Evolutionary conservation across 306 rosid species (phyloP).

Genomic region (Fagus crenata): DNA sequence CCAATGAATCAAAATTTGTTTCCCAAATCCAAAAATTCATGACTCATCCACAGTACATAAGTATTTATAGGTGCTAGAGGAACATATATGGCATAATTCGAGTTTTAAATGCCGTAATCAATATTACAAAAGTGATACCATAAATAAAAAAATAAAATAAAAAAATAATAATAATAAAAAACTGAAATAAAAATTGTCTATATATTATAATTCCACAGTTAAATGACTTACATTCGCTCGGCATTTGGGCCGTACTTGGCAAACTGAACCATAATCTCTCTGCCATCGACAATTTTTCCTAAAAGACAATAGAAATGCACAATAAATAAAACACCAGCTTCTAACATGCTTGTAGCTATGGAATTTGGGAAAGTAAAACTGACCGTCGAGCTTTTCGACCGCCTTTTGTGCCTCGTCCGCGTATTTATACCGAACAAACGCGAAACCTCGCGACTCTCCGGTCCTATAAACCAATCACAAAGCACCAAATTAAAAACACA

Average conservation of each 20-base stretch:
- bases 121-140: not conserved
- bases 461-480: slow-evolving; percentile 33
- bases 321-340: not conserved
- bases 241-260: slow-evolving; percentile 89
- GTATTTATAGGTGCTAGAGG: not conserved
- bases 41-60: not conserved
- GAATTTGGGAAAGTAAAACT: slow-evolving; percentile 2
- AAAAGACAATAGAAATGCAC: not conserved
- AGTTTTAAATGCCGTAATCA: not conserved
- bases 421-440: slow-evolving; percentile 72
- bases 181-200: too few relatives aligned
- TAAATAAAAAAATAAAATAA: not conserved
- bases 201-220: not conserved
- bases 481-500: not conserved
- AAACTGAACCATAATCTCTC: slow-evolving; percentile 83
- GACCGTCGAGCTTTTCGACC: slow-evolving; percentile 67
- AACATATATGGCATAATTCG: not conserved
- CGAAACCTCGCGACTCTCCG: slow-evolving; percentile 73
- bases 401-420: slow-evolving; percentile 78
- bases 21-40: not conserved
- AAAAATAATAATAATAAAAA: not conserved
- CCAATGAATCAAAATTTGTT: not conserved
- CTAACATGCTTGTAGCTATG: not conserved
- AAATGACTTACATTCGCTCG: slow-evolving; percentile 53
- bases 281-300: slow-evolving; percentile 72